Evolutionary conservation across 148 eudicot species (phyloP).

Genomic region (Persicaria tinctoria): DNA sequence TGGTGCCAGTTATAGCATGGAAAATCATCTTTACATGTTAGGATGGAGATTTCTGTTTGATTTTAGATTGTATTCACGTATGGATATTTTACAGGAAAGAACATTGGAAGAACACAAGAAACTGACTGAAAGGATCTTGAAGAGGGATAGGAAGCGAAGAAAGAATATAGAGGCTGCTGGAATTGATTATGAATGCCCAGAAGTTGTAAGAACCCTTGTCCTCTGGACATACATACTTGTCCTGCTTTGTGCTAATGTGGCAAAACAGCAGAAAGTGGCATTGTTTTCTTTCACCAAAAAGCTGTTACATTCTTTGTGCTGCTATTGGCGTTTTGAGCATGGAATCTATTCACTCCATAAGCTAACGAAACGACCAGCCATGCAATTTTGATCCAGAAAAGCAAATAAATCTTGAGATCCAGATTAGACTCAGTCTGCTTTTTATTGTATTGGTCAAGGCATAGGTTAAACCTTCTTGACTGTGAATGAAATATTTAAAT

Average conservation of each 20-base stretch:
- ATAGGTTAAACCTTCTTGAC: background rate
- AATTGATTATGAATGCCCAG: slow-evolving; percentile 82
- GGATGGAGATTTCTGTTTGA: background rate
- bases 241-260: too few relatives aligned
- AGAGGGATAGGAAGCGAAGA: slow-evolving; percentile 57
- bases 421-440: too few relatives aligned
- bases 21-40: background rate
- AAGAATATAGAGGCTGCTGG: slow-evolving; percentile 81
- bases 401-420: too few relatives aligned
- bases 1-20: background rate
- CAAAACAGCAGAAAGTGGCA: too few relatives aligned
- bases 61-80: background rate
- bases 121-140: slow-evolving; percentile 56
- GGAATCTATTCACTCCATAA: background rate
- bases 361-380: too few relatives aligned
- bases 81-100: slow-evolving; percentile 48
- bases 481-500: background rate
- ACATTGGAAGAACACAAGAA: slow-evolving; percentile 70
- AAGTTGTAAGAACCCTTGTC: slow-evolving; percentile 42
- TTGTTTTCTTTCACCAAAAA: too few relatives aligned
- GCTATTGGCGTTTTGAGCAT: background rate
- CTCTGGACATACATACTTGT: too few relatives aligned
- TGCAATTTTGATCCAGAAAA: too few relatives aligned
- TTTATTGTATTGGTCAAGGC: background rate
- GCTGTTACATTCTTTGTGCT: background rate